Evolutionary conservation across 352 stramenopile species (phyloP).

Genomic region (Phytopythium boreale): DNA sequence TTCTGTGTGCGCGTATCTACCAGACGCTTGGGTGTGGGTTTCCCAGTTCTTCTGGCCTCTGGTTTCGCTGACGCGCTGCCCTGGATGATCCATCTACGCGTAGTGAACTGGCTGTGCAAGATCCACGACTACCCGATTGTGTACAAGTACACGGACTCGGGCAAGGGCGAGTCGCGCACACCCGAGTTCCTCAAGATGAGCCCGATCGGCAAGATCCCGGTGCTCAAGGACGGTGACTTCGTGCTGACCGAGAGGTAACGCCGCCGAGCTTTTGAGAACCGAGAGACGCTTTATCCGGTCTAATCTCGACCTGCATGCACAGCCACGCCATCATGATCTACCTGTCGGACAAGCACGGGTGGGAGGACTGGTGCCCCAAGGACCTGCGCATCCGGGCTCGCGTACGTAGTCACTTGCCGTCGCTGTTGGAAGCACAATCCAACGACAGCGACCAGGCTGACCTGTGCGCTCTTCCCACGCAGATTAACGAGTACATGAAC

Average conservation of each 20-base stretch:
- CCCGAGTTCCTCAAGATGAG: slow-evolving; percentile 51
- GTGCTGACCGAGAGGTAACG: slow-evolving; percentile 57
- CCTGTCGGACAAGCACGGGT: slow-evolving; percentile 63
- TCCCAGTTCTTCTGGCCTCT: too few relatives aligned
- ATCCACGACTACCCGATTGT: slow-evolving; percentile 57
- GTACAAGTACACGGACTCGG: slow-evolving; percentile 51
- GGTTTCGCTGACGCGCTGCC: too few relatives aligned
- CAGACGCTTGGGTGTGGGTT: too few relatives aligned
- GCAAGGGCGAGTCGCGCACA: slow-evolving; percentile 50
- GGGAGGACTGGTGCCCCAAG: slow-evolving; percentile 54
- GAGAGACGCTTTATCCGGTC: too few relatives aligned
- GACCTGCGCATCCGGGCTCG: slow-evolving; percentile 61
- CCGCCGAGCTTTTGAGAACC: too few relatives aligned
- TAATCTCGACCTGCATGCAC: background rate
- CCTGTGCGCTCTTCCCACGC: background rate
- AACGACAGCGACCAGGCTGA: background rate
- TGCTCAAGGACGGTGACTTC: slow-evolving; percentile 67
- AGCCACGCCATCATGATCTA: slow-evolving; percentile 80
- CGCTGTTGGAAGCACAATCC: background rate
- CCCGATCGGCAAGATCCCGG: slow-evolving; percentile 65
- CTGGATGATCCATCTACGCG: too few relatives aligned
- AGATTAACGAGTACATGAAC: slow-evolving; percentile 82
- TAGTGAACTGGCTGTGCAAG: slow-evolving; percentile 73
- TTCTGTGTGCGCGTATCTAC: background rate
- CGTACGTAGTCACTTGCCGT: slow-evolving; percentile 19